Percentiles rank a stretch among this genome's conserved stretches.
Conservation (phyloP, 2,329 filamentous ascomycete genomes). For the Sclerotinia glacialis region DNA sequence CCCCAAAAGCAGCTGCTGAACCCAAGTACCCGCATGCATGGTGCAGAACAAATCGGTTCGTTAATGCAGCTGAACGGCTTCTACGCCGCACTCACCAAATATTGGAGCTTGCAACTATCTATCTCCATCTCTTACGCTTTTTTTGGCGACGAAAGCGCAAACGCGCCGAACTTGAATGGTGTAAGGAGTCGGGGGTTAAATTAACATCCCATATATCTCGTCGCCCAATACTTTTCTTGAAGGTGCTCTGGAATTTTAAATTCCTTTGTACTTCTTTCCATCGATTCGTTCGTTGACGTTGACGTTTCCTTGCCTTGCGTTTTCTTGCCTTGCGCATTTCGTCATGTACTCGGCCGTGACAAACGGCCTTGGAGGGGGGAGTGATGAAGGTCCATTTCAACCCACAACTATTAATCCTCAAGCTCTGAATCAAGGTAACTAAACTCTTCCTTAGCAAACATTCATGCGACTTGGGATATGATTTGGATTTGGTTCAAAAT, state of each 20-base stretch:
- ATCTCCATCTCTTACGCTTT: slow-evolving; percentile 5
- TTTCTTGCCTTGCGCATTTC: slow-evolving; percentile 17
- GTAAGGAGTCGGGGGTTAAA: neutral
- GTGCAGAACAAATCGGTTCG: slow-evolving; percentile 22
- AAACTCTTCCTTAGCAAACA: neutral
- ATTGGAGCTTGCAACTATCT: slow-evolving; percentile 23
- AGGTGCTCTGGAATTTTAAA: neutral
- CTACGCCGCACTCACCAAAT: slow-evolving; percentile 16
- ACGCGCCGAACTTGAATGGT: slow-evolving; percentile 20
- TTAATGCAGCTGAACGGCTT: slow-evolving; percentile 25
- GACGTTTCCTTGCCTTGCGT: neutral
- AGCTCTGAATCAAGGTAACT: slow-evolving; percentile 22
- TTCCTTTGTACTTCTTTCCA: neutral
- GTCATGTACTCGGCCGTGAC: slow-evolving; percentile 24
- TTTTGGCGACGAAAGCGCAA: slow-evolving; percentile 24
- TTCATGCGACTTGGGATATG: neutral
- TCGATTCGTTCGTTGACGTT: slow-evolving; percentile 1
- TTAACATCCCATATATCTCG: neutral
- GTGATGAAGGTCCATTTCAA: slow-evolving; percentile 21
- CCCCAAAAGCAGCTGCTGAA: neutral
- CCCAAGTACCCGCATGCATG: slow-evolving; percentile 20
- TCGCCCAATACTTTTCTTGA: neutral
- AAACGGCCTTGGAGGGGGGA: slow-evolving; percentile 22
- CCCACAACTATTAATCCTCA: slow-evolving; percentile 23
- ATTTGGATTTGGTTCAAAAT: neutral